Conservation (phyloP, 2,329 filamentous ascomycete species). For the Lachnellula subtilissima region DNA sequence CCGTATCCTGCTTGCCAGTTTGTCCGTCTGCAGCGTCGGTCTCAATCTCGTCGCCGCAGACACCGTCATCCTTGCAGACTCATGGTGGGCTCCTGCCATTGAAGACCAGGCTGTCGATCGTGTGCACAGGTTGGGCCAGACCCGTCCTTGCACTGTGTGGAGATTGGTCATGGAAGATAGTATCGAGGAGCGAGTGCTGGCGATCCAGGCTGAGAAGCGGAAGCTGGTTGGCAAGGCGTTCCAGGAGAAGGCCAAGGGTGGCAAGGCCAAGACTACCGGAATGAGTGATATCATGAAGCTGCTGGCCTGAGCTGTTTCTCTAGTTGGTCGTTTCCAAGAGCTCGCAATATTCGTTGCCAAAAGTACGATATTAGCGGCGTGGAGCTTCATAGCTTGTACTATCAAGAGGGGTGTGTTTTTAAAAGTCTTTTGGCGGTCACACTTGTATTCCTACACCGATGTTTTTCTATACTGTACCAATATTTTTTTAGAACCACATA, state of each 20-base stretch:
- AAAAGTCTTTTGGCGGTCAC: no score
- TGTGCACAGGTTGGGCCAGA: constrained; percentile 82
- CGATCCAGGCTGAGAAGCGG: constrained; percentile 74
- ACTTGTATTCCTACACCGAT: no score
- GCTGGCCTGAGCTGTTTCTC: background rate
- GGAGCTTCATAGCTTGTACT: no score
- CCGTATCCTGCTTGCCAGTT: constrained; percentile 73
- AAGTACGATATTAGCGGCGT: no score
- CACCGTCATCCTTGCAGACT: constrained; percentile 77
- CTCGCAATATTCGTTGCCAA: no score
- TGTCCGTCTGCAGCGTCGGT: constrained; percentile 79
- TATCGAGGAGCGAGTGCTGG: constrained; percentile 75
- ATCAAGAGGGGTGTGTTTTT: no score
- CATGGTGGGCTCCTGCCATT: constrained; percentile 90
- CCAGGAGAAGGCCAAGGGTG: constrained; percentile 61
- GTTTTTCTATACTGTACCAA: no score
- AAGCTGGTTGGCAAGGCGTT: constrained; percentile 75
- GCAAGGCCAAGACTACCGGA: constrained; percentile 49
- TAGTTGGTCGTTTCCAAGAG: no score
- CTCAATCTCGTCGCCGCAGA: constrained; percentile 83
- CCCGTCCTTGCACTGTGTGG: constrained; percentile 71
- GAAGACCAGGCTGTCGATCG: constrained; percentile 89
- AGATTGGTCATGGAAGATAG: constrained; percentile 74
- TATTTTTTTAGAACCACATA: no score
- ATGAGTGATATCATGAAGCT: constrained; percentile 52